Base-by-base conservation (phyloP, 2,329 filamentous ascomycete species). In the Dryadomyces quercivorus region DNA sequence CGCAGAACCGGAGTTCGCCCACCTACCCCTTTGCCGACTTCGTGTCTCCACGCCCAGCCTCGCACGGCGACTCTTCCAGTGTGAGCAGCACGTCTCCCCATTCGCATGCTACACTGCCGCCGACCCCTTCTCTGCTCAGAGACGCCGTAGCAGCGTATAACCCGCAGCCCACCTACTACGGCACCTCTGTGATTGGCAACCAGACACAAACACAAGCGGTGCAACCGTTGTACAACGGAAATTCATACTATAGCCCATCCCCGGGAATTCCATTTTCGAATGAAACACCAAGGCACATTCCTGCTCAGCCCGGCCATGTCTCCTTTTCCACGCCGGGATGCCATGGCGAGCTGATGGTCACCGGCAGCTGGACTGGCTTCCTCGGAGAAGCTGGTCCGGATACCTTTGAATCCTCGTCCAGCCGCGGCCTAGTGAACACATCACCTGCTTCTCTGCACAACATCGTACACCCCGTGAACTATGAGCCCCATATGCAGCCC, bases 381-480 rank as follows among this genome's bases (percentile, higher is more conserved):
- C 26, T 44, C 22, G 36, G 15, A 31, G 46, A 15, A 3, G 13
- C 18, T 8, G 48, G 38, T 3, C 2, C 12, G 21, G 48, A 26
- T 20, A 22, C 48, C 12, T 22, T 38, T 40, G 47, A 50, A 18
- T n/a, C n/a, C 6, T 10, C n/a, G 6, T 31, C 47, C 1, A 38
- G 31, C 18, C 31, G 18, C 7, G 18, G 36, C 20, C 3, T 6
- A 21, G n/a, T 34, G 9, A 5, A 31, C 2, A 18, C 40, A 9
- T 45, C 52, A 3, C 52, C 55, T 18, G 50, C 55, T 5, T 50
- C 57, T 2, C 50, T 58, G 5, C 55, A 47, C 16, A 38, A 46
- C 15, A 56, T 58, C 13, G 43, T 58, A 9, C 53, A 58, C 40
- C 55, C 50, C 5, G 48, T 53, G 9, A 34, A 58, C n/a, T n/a